Percentiles rank a stretch among this genome's conserved stretches.
phyloP scores from a whole-genome alignment of 1,284 basidiomycete genomes.

The Malassezia pachydermatis region DNA sequence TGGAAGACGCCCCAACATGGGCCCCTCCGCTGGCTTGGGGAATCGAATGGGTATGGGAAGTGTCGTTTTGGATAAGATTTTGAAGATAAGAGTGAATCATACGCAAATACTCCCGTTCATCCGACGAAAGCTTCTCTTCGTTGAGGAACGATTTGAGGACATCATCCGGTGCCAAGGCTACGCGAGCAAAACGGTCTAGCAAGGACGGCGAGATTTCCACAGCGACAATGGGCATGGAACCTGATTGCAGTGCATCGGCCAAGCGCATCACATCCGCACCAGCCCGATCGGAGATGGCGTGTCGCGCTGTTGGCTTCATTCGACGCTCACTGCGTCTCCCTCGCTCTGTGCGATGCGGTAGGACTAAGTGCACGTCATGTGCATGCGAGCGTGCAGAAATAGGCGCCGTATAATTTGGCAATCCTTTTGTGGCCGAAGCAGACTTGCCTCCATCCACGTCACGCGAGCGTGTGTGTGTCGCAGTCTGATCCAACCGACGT shows the following conservation, averaged over 20 bases:
- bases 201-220: constrained; percentile 31
- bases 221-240: constrained; percentile 34
- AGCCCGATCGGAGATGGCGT: constrained; percentile 34
- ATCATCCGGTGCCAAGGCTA: constrained; percentile 20
- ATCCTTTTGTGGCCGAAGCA: constrained; percentile 15
- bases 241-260: constrained; percentile 25
- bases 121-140: constrained; percentile 21
- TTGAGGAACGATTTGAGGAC: constrained; percentile 29
- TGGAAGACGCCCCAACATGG: not conserved
- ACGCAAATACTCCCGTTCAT: constrained; percentile 33
- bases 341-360: constrained; percentile 4
- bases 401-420: not conserved
- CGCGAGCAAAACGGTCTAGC: constrained; percentile 22
- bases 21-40: not conserved
- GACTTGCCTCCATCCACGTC: not conserved
- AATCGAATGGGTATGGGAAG: not conserved
- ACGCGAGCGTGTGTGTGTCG: not conserved
- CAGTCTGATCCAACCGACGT: constrained; percentile 22
- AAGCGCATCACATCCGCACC: constrained; percentile 28
- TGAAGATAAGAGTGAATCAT: constrained; percentile 2
- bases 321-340: constrained; percentile 26
- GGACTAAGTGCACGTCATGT: constrained; percentile 10
- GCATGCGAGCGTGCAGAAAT: not conserved
- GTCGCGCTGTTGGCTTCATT: constrained; percentile 24
- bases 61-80: constrained; percentile 1